A percentile compares a stretch with the other conserved stretches of the same genome.
Conservation (phyloP, 805 yeast species). For the Spathaspora passalidarum region DNA sequence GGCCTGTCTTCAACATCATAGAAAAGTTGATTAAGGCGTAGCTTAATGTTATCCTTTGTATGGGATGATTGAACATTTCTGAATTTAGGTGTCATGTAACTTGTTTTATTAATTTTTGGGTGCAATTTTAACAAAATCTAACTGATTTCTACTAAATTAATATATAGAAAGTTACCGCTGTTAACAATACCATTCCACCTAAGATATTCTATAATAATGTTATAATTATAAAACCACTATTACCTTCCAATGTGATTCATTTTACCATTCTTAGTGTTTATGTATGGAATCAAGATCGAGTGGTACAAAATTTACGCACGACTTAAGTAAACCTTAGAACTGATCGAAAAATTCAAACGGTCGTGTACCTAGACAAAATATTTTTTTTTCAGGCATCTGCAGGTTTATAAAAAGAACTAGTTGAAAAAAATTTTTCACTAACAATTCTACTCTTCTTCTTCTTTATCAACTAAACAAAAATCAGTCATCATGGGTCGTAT, state of each 20-base stretch:
- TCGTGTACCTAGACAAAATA: neutral
- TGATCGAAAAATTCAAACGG: neutral
- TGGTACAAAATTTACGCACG: neutral
- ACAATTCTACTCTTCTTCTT: slow-evolving; percentile 4
- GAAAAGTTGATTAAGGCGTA: too few relatives aligned
- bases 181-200: too few relatives aligned
- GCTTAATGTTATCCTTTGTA: too few relatives aligned
- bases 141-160: too few relatives aligned
- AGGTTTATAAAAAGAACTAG: slow-evolving; percentile 6
- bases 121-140: too few relatives aligned
- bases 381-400: neutral
- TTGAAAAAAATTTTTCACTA: slow-evolving; percentile 21
- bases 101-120: too few relatives aligned
- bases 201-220: neutral
- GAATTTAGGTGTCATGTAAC: too few relatives aligned
- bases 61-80: too few relatives aligned
- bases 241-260: neutral
- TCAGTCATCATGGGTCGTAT: slow-evolving; percentile 96
- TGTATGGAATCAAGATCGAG: too few relatives aligned
- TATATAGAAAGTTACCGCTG: too few relatives aligned
- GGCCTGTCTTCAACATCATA: too few relatives aligned
- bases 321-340: neutral
- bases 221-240: neutral
- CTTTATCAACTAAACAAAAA: slow-evolving; percentile 21
- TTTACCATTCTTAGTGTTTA: too few relatives aligned